Conservation (phyloP, 2,329 filamentous ascomycete genomes). For the Geosmithia morbida region DNA sequence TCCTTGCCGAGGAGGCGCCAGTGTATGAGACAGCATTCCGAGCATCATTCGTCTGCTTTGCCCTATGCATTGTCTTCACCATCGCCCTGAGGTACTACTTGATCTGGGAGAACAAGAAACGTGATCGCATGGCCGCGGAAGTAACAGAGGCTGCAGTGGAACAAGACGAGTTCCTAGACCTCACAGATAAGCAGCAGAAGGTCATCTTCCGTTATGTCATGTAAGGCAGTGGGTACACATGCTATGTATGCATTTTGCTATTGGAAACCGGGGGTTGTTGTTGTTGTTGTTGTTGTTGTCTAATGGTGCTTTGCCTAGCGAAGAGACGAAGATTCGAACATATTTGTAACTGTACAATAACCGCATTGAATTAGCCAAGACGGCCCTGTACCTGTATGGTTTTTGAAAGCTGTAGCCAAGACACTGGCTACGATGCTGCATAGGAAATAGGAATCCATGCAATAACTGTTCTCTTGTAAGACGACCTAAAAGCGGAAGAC, state of each 20-base stretch:
- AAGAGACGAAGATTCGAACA: too few relatives aligned
- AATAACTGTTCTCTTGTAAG: too few relatives aligned
- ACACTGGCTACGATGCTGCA: too few relatives aligned
- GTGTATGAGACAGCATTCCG: not conserved
- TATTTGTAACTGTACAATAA: too few relatives aligned
- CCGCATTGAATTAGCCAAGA: too few relatives aligned
- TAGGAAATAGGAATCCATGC: too few relatives aligned
- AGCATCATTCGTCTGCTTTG: not conserved
- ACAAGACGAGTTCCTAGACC: not conserved
- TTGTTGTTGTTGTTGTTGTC: too few relatives aligned
- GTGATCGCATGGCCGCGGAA: not conserved
- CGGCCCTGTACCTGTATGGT: too few relatives aligned
- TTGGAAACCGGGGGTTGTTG: too few relatives aligned
- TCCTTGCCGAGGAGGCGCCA: not conserved
- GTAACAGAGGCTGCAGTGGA: not conserved
- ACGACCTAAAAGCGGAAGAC: too few relatives aligned
- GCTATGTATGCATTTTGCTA: not conserved
- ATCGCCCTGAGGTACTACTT: not conserved
- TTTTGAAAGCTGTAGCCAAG: too few relatives aligned
- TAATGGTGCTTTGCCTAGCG: too few relatives aligned
- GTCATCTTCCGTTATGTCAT: not conserved
- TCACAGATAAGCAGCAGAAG: not conserved
- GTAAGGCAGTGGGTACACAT: not conserved
- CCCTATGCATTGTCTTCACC: not conserved
- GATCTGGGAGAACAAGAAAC: not conserved